Conservation (phyloP, 2,329 filamentous ascomycete genomes). For the Alternaria gansuensis region DNA sequence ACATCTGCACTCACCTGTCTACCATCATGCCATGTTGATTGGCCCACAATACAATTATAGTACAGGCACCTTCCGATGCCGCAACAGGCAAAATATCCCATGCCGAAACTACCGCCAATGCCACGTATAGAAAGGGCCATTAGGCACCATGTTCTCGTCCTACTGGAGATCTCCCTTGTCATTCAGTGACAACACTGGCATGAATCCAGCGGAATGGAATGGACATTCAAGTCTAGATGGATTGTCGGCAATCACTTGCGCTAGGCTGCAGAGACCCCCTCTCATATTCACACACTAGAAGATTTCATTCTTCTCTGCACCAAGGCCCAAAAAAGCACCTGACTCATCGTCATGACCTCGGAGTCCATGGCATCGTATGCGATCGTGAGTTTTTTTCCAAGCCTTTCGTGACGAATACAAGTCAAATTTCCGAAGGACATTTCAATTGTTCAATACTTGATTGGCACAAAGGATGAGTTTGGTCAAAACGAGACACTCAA, state of each 20-base stretch:
- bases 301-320: slow-evolving; percentile 12
- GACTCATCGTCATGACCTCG: slow-evolving; percentile 1
- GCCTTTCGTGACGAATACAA: slow-evolving; percentile 1
- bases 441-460: background rate
- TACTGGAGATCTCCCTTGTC: too few relatives aligned
- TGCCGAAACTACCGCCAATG: too few relatives aligned
- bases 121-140: too few relatives aligned
- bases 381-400: slow-evolving; percentile 5
- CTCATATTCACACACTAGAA: background rate
- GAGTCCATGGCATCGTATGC: background rate
- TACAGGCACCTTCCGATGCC: too few relatives aligned
- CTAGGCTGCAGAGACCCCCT: too few relatives aligned
- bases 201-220: too few relatives aligned
- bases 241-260: too few relatives aligned
- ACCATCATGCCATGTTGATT: too few relatives aligned
- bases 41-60: too few relatives aligned
- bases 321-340: background rate
- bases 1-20: background rate
- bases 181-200: too few relatives aligned
- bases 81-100: background rate
- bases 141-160: too few relatives aligned
- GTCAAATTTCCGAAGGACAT: background rate
- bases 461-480: slow-evolving; percentile 4
- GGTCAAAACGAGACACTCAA: background rate
- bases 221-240: too few relatives aligned